Percentiles rank a stretch among this genome's conserved stretches.
phyloP scores from a whole-genome alignment of 768 basidiomycete genomes.

The Tylopilus sp. region DNA sequence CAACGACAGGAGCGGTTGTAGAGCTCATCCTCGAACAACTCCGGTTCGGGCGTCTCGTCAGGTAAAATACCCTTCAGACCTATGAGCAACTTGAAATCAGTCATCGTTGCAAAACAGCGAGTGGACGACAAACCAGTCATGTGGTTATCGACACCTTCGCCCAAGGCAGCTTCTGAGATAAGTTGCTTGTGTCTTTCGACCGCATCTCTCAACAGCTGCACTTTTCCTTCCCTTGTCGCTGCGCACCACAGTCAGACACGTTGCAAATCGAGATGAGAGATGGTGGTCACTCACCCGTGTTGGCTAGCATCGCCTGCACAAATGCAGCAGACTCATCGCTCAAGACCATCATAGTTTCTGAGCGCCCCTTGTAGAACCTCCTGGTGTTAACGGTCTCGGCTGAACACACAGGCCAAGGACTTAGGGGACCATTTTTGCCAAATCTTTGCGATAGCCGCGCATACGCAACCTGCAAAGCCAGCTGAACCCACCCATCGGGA shows the following conservation, averaged over 20 bases:
- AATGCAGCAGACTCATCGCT: slow-evolving; percentile 32
- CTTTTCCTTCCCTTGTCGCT: slow-evolving; percentile 39
- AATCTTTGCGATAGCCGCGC: neutral
- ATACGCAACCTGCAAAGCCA: neutral
- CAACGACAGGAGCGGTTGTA: neutral
- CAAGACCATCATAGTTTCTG: neutral
- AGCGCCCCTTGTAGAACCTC: neutral
- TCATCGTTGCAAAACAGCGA: neutral
- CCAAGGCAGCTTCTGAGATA: slow-evolving; percentile 52
- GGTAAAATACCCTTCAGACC: slow-evolving; percentile 31
- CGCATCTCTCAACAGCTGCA: slow-evolving; percentile 55
- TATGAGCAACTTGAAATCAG: slow-evolving; percentile 24
- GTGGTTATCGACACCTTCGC: slow-evolving; percentile 82
- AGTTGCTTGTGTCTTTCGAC: slow-evolving; percentile 58
- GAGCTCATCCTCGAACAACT: neutral
- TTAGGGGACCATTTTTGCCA: neutral
- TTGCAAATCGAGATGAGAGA: neutral
- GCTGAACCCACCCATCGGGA: neutral
- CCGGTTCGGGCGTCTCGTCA: neutral
- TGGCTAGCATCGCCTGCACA: neutral
- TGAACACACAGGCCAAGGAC: neutral
- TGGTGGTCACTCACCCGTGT: neutral
- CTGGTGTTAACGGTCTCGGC: neutral
- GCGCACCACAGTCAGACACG: neutral
- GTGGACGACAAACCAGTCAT: slow-evolving; percentile 55